These are phyloP conservation scores for Primulina eburnea DNA, from an alignment of 257 asterid genomes.

Conservation along the genomic window DNA sequence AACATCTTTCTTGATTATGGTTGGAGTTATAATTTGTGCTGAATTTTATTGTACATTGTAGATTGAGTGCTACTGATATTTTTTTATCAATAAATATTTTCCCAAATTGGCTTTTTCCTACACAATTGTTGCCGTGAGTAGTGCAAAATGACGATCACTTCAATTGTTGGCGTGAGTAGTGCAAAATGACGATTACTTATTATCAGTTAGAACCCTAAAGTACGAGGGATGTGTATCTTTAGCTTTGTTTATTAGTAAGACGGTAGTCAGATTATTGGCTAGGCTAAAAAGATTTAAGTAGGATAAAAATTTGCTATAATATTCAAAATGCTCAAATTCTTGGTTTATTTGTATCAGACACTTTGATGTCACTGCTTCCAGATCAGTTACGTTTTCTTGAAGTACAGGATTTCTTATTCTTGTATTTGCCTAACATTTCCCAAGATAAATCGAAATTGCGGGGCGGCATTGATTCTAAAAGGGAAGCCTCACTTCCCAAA, in stretches of 20 bases:
- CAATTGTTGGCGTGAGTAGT: neutral
- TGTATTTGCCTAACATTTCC: conserved; percentile 16
- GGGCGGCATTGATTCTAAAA: conserved; percentile 59
- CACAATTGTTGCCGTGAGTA: neutral
- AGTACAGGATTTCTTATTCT: neutral
- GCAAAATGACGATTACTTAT: neutral
- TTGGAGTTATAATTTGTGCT: neutral
- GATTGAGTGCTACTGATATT: too few relatives aligned
- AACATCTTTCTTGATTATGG: neutral
- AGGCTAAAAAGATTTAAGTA: neutral
- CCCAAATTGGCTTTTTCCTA: neutral
- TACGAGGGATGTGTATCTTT: neutral
- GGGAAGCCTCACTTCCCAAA: conserved; percentile 54
- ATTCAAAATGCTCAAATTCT: neutral
- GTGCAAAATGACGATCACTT: neutral
- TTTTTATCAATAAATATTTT: neutral
- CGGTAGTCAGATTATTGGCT: neutral
- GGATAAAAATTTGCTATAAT: neutral
- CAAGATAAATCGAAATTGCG: conserved; percentile 68
- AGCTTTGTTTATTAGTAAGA: neutral
- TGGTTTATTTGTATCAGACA: neutral
- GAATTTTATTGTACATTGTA: neutral
- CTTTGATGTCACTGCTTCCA: conserved; percentile 5
- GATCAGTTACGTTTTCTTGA: neutral
- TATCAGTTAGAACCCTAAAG: neutral